phyloP scores from a whole-genome alignment of 1,284 basidiomycete species.

The Xerocomus tenax region DNA sequence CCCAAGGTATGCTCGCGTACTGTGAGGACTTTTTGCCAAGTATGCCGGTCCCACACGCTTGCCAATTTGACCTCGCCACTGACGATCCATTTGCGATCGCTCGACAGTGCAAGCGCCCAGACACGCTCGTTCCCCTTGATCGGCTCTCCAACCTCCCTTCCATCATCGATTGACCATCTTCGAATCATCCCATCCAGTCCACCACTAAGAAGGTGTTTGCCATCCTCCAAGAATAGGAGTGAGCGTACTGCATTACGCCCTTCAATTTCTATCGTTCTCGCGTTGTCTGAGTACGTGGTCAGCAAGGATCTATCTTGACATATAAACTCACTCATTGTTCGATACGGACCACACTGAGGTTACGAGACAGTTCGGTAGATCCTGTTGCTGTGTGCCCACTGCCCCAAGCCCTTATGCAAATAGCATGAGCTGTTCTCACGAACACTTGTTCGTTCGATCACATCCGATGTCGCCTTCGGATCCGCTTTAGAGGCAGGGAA shows the following conservation, averaged over 20 bases:
- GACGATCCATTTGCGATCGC: constrained; percentile 1
- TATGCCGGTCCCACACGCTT: background rate
- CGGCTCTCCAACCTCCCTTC: background rate
- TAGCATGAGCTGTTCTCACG: too few relatives aligned
- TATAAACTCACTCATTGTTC: background rate
- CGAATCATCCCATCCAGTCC: background rate
- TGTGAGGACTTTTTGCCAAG: background rate
- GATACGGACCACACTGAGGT: background rate
- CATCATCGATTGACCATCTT: background rate
- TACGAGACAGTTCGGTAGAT: background rate
- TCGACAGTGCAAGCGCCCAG: background rate
- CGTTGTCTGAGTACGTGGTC: background rate
- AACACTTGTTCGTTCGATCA: too few relatives aligned
- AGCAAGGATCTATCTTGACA: background rate
- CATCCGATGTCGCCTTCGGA: too few relatives aligned
- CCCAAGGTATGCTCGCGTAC: background rate
- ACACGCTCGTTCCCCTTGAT: background rate
- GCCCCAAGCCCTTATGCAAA: too few relatives aligned
- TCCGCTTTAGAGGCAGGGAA: too few relatives aligned
- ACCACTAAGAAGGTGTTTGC: background rate
- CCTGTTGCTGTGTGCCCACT: background rate
- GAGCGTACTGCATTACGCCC: background rate
- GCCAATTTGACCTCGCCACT: background rate
- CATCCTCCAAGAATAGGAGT: background rate
- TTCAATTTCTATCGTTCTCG: background rate